These are phyloP conservation scores for Mycena venus DNA, from an alignment of 768 basidiomycete genomes.

Conservation along the genomic window DNA sequence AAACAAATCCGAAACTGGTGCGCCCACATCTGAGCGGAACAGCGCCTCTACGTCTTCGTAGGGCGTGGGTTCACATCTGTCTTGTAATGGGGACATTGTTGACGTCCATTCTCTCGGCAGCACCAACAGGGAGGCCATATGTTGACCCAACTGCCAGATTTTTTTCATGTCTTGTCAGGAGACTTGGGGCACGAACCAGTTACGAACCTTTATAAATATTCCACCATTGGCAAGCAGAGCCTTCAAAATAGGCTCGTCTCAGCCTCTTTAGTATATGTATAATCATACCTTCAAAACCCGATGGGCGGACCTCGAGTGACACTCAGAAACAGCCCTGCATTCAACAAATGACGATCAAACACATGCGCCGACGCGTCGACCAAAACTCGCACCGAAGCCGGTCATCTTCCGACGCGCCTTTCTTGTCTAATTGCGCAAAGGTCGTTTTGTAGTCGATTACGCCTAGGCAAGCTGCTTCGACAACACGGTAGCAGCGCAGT, in stretches of 20 bases:
- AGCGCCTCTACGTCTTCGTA: constrained; percentile 82
- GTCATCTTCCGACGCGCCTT: constrained; percentile 58
- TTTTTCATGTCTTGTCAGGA: constrained; percentile 8
- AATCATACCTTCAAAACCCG: constrained; percentile 73
- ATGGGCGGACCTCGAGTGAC: constrained; percentile 88
- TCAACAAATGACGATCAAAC: too few species aligned
- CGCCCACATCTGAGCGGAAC: constrained; percentile 85
- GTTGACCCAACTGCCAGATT: constrained; percentile 79
- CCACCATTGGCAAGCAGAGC: constrained; percentile 94
- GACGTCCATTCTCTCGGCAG: constrained; percentile 68
- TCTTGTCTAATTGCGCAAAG: constrained; percentile 63
- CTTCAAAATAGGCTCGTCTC: constrained; percentile 67
- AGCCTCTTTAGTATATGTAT: too few species aligned
- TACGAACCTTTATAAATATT: constrained; percentile 44
- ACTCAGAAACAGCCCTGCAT: constrained; percentile 71
- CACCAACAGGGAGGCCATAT: constrained; percentile 76
- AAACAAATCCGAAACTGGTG: constrained; percentile 80
- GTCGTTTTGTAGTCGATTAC: constrained; percentile 82
- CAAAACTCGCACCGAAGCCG: constrained; percentile 39
- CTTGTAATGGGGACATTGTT: constrained; percentile 68
- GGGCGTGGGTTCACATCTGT: constrained; percentile 92
- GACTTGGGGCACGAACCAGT: too few species aligned
- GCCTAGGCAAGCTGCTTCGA: constrained; percentile 73
- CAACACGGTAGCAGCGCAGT: constrained; percentile 85
- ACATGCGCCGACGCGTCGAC: not conserved